Conservation (phyloP, 2,329 filamentous ascomycete species). For the Colletotrichum magnum region DNA sequence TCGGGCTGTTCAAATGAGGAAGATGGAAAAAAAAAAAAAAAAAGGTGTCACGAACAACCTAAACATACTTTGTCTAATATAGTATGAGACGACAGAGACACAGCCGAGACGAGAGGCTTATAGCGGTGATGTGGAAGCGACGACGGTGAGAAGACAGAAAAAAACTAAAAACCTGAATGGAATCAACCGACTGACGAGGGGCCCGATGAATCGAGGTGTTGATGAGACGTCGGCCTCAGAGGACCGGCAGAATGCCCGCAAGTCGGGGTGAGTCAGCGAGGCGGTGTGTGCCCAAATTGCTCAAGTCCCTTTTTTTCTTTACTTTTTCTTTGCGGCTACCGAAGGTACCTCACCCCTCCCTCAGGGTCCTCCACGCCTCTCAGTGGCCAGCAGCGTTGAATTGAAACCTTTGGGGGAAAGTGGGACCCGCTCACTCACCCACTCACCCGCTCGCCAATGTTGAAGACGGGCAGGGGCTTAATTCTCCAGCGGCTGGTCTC, state of each 20-base stretch:
- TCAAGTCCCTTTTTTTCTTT: neutral
- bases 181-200: too few species aligned
- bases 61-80: neutral
- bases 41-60: neutral
- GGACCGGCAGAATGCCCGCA: neutral
- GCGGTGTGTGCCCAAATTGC: neutral
- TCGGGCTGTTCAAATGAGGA: neutral
- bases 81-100: neutral
- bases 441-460: too few species aligned
- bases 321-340: neutral
- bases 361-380: too few species aligned
- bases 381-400: too few species aligned
- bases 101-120: neutral
- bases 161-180: neutral
- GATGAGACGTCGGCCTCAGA: neutral
- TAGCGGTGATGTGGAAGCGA: neutral
- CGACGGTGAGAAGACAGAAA: neutral
- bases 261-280: neutral
- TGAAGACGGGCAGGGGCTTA: too few species aligned
- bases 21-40: neutral
- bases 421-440: too few species aligned
- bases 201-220: neutral
- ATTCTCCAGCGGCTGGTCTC: too few species aligned
- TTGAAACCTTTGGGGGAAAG: too few species aligned
- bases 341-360: too few species aligned